Evolutionary conservation across 2,329 filamentous ascomycete species (phyloP).

Genomic region (Drechslerella stenobrocha): DNA sequence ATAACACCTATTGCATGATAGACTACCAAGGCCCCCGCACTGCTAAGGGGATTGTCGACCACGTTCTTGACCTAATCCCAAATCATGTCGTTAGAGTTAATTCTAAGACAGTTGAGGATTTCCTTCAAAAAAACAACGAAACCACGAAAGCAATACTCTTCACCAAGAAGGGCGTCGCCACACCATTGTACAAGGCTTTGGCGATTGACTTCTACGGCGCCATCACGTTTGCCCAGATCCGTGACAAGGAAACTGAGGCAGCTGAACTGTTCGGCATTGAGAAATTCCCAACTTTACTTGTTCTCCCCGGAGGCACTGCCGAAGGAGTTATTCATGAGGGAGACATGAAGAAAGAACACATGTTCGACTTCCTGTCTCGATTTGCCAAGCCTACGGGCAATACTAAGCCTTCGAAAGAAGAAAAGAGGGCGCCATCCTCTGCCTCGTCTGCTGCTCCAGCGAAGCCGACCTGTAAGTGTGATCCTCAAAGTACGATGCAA

Average conservation of each 20-base stretch:
- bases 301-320: slow-evolving; percentile 72
- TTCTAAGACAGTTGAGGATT: slow-evolving; percentile 73
- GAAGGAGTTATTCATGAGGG: slow-evolving; percentile 75
- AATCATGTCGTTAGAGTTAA: slow-evolving; percentile 79
- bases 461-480: slow-evolving; percentile 57
- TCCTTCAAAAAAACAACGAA: slow-evolving; percentile 69
- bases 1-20: slow-evolving; percentile 15
- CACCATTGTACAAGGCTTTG: slow-evolving; percentile 76
- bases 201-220: slow-evolving; percentile 87
- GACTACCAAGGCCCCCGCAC: slow-evolving; percentile 84
- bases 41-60: slow-evolving; percentile 84
- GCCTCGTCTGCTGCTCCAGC: slow-evolving; percentile 53
- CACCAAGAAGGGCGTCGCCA: slow-evolving; percentile 87
- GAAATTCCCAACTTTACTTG: slow-evolving; percentile 77
- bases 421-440: slow-evolving; percentile 55
- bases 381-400: slow-evolving; percentile 70
- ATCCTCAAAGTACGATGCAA: background rate
- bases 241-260: slow-evolving; percentile 74
- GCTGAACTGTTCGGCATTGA: slow-evolving; percentile 74
- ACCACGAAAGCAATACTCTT: slow-evolving; percentile 86
- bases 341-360: slow-evolving; percentile 78
- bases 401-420: slow-evolving; percentile 57
- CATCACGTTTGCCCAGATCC: slow-evolving; percentile 78
- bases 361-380: slow-evolving; percentile 81
- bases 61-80: slow-evolving; percentile 82